Evolutionary conservation across 1,284 basidiomycete species (phyloP).

Genomic region (Golubevia sp.): DNA sequence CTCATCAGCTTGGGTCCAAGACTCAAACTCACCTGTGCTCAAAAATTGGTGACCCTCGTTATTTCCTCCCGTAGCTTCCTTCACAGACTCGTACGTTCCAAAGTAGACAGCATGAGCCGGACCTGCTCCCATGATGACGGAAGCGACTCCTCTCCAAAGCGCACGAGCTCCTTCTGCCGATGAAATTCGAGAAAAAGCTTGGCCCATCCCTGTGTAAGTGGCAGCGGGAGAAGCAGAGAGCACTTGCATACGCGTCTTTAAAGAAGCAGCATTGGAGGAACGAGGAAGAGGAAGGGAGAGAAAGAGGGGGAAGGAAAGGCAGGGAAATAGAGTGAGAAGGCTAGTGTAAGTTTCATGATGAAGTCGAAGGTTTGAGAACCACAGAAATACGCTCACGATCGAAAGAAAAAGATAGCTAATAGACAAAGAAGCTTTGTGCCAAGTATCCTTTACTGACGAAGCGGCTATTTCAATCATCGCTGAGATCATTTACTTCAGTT

Average conservation of each 20-base stretch:
- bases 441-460: too few species aligned
- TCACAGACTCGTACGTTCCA: constrained; percentile 91
- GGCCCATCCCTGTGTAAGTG: constrained; percentile 83
- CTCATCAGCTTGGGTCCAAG: too few species aligned
- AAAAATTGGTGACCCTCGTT: constrained; percentile 78
- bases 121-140: constrained; percentile 95
- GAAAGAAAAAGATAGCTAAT: not conserved
- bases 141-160: constrained; percentile 94
- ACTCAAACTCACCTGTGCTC: constrained; percentile 76
- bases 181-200: constrained; percentile 86
- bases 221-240: constrained; percentile 78
- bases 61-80: constrained; percentile 90
- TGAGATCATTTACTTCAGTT: too few species aligned
- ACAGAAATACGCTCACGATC: constrained; percentile 1
- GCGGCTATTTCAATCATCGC: too few species aligned
- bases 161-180: constrained; percentile 87
- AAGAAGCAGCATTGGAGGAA: not conserved
- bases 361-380: not conserved
- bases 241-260: constrained; percentile 97
- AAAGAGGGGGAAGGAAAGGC: not conserved
- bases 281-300: constrained; percentile 5
- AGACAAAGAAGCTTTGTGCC: too few species aligned
- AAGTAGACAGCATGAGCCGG: constrained; percentile 99
- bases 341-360: too few species aligned
- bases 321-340: constrained; percentile 4